Evolutionary conservation across 1,139 yeast genomes (phyloP).

Genomic region (Torulaspora globosa): DNA sequence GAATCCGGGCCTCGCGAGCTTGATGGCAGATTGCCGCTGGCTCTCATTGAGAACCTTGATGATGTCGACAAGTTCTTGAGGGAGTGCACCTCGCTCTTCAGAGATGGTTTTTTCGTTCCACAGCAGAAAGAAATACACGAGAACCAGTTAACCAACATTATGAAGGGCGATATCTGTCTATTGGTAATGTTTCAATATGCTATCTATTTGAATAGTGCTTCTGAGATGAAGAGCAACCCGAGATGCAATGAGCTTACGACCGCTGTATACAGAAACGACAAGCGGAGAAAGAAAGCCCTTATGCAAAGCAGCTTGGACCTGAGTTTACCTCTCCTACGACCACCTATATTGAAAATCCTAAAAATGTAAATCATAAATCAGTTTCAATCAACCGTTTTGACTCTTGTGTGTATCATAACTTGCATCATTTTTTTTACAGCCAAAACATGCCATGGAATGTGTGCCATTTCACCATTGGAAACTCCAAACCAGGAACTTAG

Average conservation of each 20-base stretch:
- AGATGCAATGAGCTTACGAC: constrained; percentile 1
- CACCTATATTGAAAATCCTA: constrained; percentile 2
- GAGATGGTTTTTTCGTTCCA: constrained; percentile 13
- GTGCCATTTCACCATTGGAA: constrained; percentile 38
- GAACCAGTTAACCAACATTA: constrained; percentile 8
- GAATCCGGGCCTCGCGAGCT: background rate
- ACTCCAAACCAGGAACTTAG: constrained; percentile 43
- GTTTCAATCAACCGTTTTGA: constrained; percentile 21
- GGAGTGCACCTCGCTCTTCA: constrained; percentile 12
- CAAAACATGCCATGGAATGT: constrained; percentile 79
- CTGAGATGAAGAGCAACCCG: background rate
- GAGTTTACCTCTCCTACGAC: background rate
- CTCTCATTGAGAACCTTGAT: constrained; percentile 12
- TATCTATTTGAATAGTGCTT: constrained; percentile 5
- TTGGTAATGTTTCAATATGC: constrained; percentile 13
- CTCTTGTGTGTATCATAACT: constrained; percentile 42
- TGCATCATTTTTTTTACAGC: constrained; percentile 68
- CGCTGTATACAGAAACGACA: constrained; percentile 4
- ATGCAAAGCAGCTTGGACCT: background rate
- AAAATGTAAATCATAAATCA: background rate
- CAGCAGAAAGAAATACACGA: constrained; percentile 1
- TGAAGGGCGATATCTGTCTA: constrained; percentile 21
- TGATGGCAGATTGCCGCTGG: background rate
- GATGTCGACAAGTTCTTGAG: constrained; percentile 10
- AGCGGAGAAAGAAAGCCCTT: background rate